Percentiles rank a stretch among this genome's conserved stretches.
Conservation (phyloP, 495 filamentous ascomycete species). For the Penicillium silybi region DNA sequence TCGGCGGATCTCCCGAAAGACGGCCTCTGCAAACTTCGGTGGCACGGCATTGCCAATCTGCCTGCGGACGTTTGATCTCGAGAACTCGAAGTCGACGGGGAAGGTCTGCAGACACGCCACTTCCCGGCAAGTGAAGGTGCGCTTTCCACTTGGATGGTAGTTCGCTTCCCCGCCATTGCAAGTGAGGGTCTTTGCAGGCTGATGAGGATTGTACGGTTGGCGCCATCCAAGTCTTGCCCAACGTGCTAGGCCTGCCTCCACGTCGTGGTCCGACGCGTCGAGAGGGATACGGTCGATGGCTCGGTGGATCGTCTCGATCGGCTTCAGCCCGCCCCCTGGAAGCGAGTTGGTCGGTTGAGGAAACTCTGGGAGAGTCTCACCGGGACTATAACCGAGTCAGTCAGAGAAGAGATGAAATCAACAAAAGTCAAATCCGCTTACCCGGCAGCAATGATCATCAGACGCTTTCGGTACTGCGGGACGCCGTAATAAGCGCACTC, state of each 20-base stretch:
- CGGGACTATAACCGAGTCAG: slow-evolving; percentile 51
- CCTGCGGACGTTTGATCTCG: slow-evolving; percentile 42
- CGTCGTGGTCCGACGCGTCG: slow-evolving; percentile 44
- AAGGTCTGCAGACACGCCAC: slow-evolving; percentile 75
- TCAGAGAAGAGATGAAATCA: background rate
- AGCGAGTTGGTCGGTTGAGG: slow-evolving; percentile 61
- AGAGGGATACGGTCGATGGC: slow-evolving; percentile 44
- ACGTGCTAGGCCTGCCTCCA: slow-evolving; percentile 21
- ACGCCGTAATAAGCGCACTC: slow-evolving; percentile 58
- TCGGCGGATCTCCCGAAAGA: slow-evolving; percentile 56
- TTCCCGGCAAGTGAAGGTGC: slow-evolving; percentile 68
- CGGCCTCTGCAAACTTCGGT: slow-evolving; percentile 53
- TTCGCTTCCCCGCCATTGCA: slow-evolving; percentile 63
- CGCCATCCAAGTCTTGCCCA: background rate
- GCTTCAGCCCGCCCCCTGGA: slow-evolving; percentile 21
- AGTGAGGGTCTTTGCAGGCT: slow-evolving; percentile 61
- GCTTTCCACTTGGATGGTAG: slow-evolving; percentile 62
- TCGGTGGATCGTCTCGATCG: slow-evolving; percentile 43
- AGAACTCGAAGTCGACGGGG: slow-evolving; percentile 60
- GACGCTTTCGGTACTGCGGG: slow-evolving; percentile 54
- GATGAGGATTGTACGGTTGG: slow-evolving; percentile 42
- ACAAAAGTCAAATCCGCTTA: slow-evolving; percentile 26
- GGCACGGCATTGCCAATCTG: slow-evolving; percentile 92
- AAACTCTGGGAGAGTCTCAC: slow-evolving; percentile 67
- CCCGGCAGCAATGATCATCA: slow-evolving; percentile 79